Percentiles rank a stretch among this genome's conserved stretches.
phyloP scores from a whole-genome alignment of 345 rosid genomes.

The Viola odorata region DNA sequence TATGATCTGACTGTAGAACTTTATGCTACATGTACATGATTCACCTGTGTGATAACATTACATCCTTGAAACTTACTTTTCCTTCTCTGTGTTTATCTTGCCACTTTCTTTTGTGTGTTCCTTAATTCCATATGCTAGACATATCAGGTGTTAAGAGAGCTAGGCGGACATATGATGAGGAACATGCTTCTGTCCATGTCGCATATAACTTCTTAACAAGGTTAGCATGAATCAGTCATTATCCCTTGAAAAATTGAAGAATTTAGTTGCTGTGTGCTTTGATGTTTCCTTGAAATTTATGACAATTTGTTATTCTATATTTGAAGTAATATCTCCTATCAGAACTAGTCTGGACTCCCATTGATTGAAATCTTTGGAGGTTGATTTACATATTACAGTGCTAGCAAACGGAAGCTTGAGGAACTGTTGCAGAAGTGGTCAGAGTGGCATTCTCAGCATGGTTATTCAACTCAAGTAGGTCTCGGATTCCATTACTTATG shows the following conservation, averaged over 20 bases:
- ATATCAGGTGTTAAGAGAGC: slow-evolving; percentile 64
- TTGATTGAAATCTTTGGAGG: slow-evolving; percentile 7
- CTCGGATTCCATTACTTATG: not conserved
- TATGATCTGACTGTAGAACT: no score
- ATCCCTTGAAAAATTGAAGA: slow-evolving; percentile 6
- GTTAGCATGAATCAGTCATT: slow-evolving; percentile 34
- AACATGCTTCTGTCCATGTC: slow-evolving; percentile 75
- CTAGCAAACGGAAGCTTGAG: slow-evolving; percentile 81
- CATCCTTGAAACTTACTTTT: not conserved
- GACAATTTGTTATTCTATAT: not conserved
- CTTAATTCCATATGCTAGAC: slow-evolving; percentile 54
- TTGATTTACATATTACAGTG: slow-evolving; percentile 40
- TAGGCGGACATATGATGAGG: slow-evolving; percentile 40
- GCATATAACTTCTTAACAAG: slow-evolving; percentile 66
- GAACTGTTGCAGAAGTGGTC: slow-evolving; percentile 85
- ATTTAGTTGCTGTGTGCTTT: slow-evolving; percentile 6
- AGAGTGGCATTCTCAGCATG: slow-evolving; percentile 73
- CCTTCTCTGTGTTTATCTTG: not conserved
- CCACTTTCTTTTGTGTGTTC: slow-evolving; percentile 28
- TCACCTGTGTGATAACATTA: not conserved
- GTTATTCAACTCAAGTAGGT: slow-evolving; percentile 46
- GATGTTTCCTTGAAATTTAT: slow-evolving; percentile 8
- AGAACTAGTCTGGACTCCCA: slow-evolving; percentile 12
- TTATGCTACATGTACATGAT: no score
- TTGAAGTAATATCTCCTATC: slow-evolving; percentile 1